Percentiles rank a stretch among this genome's conserved stretches.
These are phyloP conservation scores for Acanthamoeba sp. DNA, from an alignment of 208 protist species.

Conservation along the genomic window DNA sequence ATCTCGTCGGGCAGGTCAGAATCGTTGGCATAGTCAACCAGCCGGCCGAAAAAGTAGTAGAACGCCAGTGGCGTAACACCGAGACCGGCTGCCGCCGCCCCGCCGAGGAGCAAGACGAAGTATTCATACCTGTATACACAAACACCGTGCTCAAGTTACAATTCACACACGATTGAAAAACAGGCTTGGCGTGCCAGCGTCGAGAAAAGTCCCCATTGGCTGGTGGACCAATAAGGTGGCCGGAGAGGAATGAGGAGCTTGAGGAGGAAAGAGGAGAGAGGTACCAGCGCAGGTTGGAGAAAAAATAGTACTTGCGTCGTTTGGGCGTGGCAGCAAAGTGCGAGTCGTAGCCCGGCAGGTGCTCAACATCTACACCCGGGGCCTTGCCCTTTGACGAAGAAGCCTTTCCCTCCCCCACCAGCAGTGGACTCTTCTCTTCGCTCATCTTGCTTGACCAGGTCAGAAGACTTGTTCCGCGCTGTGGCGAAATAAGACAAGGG, in stretches of 20 bases:
- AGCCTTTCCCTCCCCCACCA: not conserved
- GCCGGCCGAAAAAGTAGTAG: conserved; percentile 64
- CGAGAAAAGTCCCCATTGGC: not conserved
- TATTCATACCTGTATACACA: not conserved
- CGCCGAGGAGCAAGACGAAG: not conserved
- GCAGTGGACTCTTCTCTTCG: not conserved
- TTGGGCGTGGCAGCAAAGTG: not conserved
- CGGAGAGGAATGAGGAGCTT: not conserved
- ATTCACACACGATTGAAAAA: no score
- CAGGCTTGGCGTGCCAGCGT: not conserved
- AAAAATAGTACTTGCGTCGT: conserved; percentile 7
- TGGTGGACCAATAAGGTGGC: not conserved
- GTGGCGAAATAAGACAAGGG: no score
- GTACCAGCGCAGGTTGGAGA: not conserved
- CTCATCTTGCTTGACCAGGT: not conserved
- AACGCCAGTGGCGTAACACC: conserved; percentile 16
- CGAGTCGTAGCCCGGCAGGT: not conserved
- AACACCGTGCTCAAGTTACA: no score
- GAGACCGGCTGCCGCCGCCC: not conserved
- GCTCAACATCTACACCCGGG: not conserved
- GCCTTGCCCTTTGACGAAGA: not conserved
- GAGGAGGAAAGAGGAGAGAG: not conserved
- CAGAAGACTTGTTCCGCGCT: no score
- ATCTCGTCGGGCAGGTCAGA: conserved; percentile 1
- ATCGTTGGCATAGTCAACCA: conserved; percentile 27